phyloP scores from a whole-genome alignment of 1,284 basidiomycete genomes.

The Trichosporon sp. region DNA sequence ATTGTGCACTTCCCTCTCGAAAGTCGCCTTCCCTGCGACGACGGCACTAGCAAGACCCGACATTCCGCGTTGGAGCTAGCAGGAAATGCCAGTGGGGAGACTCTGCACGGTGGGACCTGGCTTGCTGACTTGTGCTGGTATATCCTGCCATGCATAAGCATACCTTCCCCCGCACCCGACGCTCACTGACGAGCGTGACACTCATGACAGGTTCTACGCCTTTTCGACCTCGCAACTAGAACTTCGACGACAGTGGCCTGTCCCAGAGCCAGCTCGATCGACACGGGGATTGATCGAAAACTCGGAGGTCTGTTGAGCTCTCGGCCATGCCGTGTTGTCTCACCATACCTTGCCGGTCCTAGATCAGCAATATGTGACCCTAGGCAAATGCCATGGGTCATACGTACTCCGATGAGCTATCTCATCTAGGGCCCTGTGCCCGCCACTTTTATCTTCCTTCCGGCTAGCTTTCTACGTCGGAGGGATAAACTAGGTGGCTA shows the following conservation, averaged over 20 bases:
- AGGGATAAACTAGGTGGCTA: constrained; percentile 20
- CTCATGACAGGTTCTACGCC: background rate
- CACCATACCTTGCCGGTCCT: background rate
- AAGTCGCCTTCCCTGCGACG: background rate
- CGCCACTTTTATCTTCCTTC: constrained; percentile 21
- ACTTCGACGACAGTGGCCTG: too few relatives aligned
- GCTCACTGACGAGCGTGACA: background rate
- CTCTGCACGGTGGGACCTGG: background rate
- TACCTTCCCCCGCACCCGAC: background rate
- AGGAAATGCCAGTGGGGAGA: background rate
- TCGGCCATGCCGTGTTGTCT: background rate
- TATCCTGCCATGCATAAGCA: background rate
- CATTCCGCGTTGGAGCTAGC: too few relatives aligned
- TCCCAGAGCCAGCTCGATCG: too few relatives aligned
- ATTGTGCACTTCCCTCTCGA: background rate
- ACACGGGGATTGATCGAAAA: background rate
- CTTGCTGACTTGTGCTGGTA: background rate
- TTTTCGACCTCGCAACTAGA: too few relatives aligned
- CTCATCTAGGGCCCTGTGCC: background rate
- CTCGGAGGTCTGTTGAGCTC: background rate
- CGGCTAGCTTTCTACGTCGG: constrained; percentile 15
- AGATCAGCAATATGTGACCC: background rate
- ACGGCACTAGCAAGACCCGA: background rate
- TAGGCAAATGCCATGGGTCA: background rate
- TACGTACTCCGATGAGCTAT: background rate